phyloP scores from a whole-genome alignment of 148 eudicot species.

The Rhododendron ovatum region DNA sequence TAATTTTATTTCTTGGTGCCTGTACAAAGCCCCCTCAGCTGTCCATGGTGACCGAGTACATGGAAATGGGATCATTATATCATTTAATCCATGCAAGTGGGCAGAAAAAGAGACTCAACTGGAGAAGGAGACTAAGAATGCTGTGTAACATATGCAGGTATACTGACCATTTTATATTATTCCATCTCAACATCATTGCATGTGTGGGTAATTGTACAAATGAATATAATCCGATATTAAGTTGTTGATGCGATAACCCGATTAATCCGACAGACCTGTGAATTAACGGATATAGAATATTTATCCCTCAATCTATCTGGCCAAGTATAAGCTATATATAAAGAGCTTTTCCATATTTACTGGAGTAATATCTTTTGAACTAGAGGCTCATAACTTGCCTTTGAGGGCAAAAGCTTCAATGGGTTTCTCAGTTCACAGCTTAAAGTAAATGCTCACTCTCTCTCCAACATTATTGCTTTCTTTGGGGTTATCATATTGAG shows the following conservation, averaged over 20 bases:
- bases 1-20: slow-evolving; percentile 93
- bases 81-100: slow-evolving; percentile 86
- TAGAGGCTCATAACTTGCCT: not conserved
- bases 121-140: slow-evolving; percentile 81
- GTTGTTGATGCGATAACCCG: not conserved
- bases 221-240: not conserved
- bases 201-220: not conserved
- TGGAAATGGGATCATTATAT: slow-evolving; percentile 97
- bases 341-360: not conserved
- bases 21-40: slow-evolving; percentile 89
- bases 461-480: not conserved
- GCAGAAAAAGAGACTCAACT: slow-evolving; percentile 88
- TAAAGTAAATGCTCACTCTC: not conserved
- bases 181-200: slow-evolving; percentile 4
- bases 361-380: too few relatives aligned
- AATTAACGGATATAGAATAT: not conserved
- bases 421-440: not conserved
- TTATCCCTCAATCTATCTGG: not conserved
- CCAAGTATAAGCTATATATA: not conserved
- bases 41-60: slow-evolving; percentile 95
- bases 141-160: slow-evolving; percentile 98
- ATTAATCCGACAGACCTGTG: not conserved
- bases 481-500: too few relatives aligned
- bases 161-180: not conserved
- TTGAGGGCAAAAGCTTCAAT: not conserved